Conservation (phyloP, 2,329 filamentous ascomycete genomes). For the Rachicladosporium sp. region DNA sequence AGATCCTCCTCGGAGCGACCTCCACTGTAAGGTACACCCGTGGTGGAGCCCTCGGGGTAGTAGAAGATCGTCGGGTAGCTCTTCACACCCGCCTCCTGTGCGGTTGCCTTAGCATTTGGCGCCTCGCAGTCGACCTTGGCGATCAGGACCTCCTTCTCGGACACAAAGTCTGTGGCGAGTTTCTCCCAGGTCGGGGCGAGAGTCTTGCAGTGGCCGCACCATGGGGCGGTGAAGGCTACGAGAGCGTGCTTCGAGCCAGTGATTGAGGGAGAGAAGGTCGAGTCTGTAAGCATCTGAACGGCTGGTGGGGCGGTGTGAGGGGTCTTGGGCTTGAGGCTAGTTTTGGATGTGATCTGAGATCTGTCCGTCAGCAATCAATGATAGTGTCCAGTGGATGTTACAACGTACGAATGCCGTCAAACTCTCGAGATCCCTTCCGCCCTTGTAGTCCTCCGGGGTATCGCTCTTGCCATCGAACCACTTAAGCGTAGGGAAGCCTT, state of each 20-base stretch:
- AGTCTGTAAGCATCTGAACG: conserved; percentile 69
- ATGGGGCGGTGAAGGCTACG: conserved; percentile 94
- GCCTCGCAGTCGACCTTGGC: conserved; percentile 94
- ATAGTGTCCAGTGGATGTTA: too few relatives aligned
- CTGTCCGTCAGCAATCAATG: too few relatives aligned
- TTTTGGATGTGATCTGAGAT: conserved; percentile 53
- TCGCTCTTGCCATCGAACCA: conserved; percentile 94
- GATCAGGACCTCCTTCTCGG: conserved; percentile 67
- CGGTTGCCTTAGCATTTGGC: conserved; percentile 67
- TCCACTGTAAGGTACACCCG: conserved; percentile 58
- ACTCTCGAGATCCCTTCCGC: conserved; percentile 78
- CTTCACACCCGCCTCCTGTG: conserved; percentile 62
- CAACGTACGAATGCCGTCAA: conserved; percentile 57
- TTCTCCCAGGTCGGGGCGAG: conserved; percentile 86
- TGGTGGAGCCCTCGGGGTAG: conserved; percentile 75
- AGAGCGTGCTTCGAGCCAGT: conserved; percentile 80
- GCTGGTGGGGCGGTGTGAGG: conserved; percentile 57
- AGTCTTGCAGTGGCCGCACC: conserved; percentile 98
- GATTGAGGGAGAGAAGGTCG: conserved; percentile 62
- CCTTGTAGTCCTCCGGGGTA: conserved; percentile 71
- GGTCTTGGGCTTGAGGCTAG: conserved; percentile 66
- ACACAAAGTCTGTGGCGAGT: conserved; percentile 67
- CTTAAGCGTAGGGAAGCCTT: conserved; percentile 95
- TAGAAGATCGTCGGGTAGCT: conserved; percentile 97
- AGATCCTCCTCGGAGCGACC: conserved; percentile 67